Evolutionary conservation across 2,329 filamentous ascomycete genomes (phyloP), one percentile per base, ranked within the genome.

Genomic region (Clarireedia hainanense): DNA sequence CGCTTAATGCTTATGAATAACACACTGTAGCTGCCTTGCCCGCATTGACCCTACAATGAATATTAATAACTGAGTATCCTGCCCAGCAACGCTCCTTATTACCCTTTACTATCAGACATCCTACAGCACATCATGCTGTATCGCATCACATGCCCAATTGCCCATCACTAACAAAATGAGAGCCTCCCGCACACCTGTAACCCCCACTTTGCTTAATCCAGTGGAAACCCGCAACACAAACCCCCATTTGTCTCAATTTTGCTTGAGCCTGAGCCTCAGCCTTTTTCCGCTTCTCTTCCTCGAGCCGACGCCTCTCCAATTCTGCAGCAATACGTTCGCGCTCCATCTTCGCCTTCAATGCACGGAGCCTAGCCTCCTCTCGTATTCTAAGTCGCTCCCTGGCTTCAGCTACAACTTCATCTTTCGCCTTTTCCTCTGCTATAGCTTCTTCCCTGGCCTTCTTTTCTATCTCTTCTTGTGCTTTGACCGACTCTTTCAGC

Each of bases 121-220:
- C 30, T 34, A 34, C 30, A 34, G 30, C 30, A 34, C 5, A 14
- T 12, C 14, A 37, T 37, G 9, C n/a, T 20, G 9, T 10, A 10
- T 27, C 7, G 3, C 26, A 10, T 55, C 20, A 27, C 4, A 47
- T 42, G 4, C 59, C 65, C 49, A 74, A 56, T 47, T 69, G 56
- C 39, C 50, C 65, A 63, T 81, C 70, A 2, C 63, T 64, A 17
- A 84, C 69, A 56, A 64, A 86, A 69, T 89, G 85, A 2, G 64
- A 65, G 0, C 85, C 85, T 0, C 78, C 85, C 0, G 75, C 75
- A 70, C 86, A 89, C 5, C 83, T 68, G 67, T 81, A 89, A 0
- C 85, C 85, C 1, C 63, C 65, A 1, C 2, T 42, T 63, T 84
- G 76, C 61, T 79, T 80, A 26, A 86, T 80, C 86, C 86, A 90